These are phyloP conservation scores for Trapa incisa DNA, from an alignment of 345 rosid genomes.

Conservation along the genomic window DNA sequence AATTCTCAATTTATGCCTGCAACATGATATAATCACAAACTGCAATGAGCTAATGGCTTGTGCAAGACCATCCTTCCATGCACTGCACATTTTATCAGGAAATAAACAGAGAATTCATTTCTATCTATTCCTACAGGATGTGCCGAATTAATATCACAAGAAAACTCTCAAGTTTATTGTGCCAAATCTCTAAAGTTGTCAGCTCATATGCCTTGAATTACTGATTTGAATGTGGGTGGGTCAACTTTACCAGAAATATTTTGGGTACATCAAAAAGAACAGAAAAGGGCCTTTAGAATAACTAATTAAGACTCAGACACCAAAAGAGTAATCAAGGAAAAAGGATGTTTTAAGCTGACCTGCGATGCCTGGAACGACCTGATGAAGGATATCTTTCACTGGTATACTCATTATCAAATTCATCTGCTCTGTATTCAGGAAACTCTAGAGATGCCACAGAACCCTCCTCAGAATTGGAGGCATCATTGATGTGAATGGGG, in stretches of 20 bases:
- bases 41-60: no score
- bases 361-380: slow-evolving; percentile 53
- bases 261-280: no score
- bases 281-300: neutral
- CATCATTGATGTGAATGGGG: slow-evolving; percentile 47
- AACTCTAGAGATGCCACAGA: slow-evolving; percentile 74
- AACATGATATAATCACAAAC: no score
- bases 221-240: neutral
- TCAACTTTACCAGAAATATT: neutral
- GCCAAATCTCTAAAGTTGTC: neutral
- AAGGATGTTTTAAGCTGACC: slow-evolving; percentile 33
- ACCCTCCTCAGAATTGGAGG: slow-evolving; percentile 87
- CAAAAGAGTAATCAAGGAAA: neutral
- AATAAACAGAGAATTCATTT: neutral
- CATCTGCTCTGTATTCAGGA: slow-evolving; percentile 75
- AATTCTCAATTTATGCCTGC: neutral
- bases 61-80: no score
- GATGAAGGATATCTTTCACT: slow-evolving; percentile 31
- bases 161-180: neutral
- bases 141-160: neutral
- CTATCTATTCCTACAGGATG: neutral
- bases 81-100: no score
- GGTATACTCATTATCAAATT: slow-evolving; percentile 51
- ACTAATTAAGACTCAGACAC: neutral
- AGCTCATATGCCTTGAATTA: no score